Base-by-base conservation (phyloP, 176 grass and related monocot genomes). In the Poa annua region DNA sequence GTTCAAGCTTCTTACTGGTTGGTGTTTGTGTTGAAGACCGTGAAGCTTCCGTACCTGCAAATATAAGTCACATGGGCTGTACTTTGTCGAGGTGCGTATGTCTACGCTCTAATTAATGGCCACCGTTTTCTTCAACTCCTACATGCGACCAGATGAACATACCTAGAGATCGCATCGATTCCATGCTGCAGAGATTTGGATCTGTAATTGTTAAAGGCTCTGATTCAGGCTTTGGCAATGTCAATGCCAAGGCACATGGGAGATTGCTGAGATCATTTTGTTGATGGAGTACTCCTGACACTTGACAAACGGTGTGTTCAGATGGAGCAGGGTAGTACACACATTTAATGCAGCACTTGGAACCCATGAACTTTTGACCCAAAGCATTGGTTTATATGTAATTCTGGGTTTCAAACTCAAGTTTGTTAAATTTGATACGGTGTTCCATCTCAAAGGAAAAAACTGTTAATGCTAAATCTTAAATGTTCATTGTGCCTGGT, bases 101-200 rank as follows among this genome's bases (percentile, higher is more conserved):
- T 83, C 72, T 61, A 59, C 45, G 53, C 34, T 24, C 56, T 57
- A 15, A 76, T 85, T 89, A 85, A 89, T 81, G 77, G 36, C 71
- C 11, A 39, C 15, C 25, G 2, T 60, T 75, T 50, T 3, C 52
- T 42, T 42, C 39, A 42, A 42, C 41, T 48, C 12, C 32, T 84
- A 75, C 50, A 25, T 6, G 80, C 16, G 51, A 71, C 68, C 66
- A 69, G 63, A 53, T 39, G 65, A 1, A 15, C 49, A 71, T 25
- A 42, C 49, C n/a, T 29, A 42, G 76, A 84, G 87, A 85, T 85
- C 13, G 70, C 60, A 76, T 88, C 76, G 21, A 76, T 79, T 84
- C 22, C 29, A 34, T 69, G 51, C 61, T 34, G 32, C 20, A 24
- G 50, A 76, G 61, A 75, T 81, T 76, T 85, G 15, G 51, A 75